These are phyloP conservation scores for Fusarium subglutinans DNA, from an alignment of 2,329 filamentous ascomycete genomes.

Conservation along the genomic window DNA sequence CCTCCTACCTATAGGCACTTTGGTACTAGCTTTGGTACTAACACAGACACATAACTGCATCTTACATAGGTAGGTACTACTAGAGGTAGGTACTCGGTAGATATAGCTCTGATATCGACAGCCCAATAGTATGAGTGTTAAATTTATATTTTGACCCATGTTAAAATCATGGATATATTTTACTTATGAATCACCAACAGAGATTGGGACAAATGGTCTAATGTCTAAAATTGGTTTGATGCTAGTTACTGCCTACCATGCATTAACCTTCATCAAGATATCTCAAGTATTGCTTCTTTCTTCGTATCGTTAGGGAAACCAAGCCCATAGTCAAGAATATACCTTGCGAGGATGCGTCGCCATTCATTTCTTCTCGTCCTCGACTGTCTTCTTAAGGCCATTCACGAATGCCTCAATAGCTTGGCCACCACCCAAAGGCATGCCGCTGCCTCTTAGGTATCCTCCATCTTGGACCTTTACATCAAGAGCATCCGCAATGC, in stretches of 20 bases:
- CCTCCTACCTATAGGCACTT: too few relatives aligned
- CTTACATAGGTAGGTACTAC: too few relatives aligned
- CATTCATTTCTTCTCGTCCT: conserved; percentile 58
- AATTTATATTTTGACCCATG: background rate
- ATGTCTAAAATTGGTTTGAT: conserved; percentile 1
- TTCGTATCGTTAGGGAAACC: background rate
- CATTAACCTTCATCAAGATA: conserved; percentile 19
- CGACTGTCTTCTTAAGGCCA: conserved; percentile 82
- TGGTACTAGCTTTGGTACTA: too few relatives aligned
- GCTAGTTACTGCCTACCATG: conserved; percentile 4
- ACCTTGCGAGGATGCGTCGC: background rate
- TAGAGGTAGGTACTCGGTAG: background rate
- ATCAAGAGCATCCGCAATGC: conserved; percentile 84
- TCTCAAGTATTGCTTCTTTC: background rate
- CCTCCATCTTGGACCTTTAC: conserved; percentile 87
- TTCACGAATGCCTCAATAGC: conserved; percentile 92
- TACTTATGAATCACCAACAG: background rate
- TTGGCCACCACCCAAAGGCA: conserved; percentile 87
- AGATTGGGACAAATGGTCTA: background rate
- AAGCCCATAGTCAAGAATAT: conserved; percentile 1
- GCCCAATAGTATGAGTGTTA: background rate
- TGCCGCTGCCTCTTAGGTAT: conserved; percentile 77
- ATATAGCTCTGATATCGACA: background rate
- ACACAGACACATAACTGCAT: too few relatives aligned
- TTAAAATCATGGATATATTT: background rate